Evolutionary conservation across 2,329 filamentous ascomycete genomes (phyloP).

Genomic region (Geosmithia putterillii): DNA sequence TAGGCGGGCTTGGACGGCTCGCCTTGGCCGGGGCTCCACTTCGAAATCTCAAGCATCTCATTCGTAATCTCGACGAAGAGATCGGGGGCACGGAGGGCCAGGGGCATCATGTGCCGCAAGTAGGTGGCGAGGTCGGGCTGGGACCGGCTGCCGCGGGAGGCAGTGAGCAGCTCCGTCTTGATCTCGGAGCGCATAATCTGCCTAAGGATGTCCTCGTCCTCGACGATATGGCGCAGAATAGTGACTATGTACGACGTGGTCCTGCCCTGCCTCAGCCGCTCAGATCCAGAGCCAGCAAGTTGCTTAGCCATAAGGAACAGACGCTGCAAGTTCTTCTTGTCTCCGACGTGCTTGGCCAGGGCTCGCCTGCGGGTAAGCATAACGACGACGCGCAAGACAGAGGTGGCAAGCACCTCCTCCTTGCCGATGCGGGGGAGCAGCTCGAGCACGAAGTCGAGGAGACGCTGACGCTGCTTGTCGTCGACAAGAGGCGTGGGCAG

Average conservation of each 20-base stretch:
- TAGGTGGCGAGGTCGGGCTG: constrained; percentile 58
- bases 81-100: constrained; percentile 70
- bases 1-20: constrained; percentile 2
- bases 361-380: constrained; percentile 73
- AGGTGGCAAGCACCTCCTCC: constrained; percentile 72
- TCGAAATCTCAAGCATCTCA: constrained; percentile 56
- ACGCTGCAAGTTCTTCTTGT: constrained; percentile 80
- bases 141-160: constrained; percentile 34
- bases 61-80: constrained; percentile 81
- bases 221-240: constrained; percentile 81
- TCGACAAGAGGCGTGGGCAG: constrained; percentile 45
- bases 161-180: constrained; percentile 57
- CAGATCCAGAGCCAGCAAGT: constrained; percentile 65
- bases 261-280: constrained; percentile 49
- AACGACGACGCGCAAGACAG: constrained; percentile 71
- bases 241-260: constrained; percentile 60
- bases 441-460: constrained; percentile 71
- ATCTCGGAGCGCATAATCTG: constrained; percentile 91
- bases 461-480: constrained; percentile 50
- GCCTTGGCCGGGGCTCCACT: background rate
- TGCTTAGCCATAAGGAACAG: constrained; percentile 95
- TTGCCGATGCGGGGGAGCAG: constrained; percentile 80
- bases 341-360: constrained; percentile 64
- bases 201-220: constrained; percentile 82
- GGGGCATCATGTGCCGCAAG: constrained; percentile 63